Evolutionary conservation across 2,329 filamentous ascomycete genomes (phyloP), one percentile per base, ranked within the genome.

Genomic region (Thelonectria blattea): DNA sequence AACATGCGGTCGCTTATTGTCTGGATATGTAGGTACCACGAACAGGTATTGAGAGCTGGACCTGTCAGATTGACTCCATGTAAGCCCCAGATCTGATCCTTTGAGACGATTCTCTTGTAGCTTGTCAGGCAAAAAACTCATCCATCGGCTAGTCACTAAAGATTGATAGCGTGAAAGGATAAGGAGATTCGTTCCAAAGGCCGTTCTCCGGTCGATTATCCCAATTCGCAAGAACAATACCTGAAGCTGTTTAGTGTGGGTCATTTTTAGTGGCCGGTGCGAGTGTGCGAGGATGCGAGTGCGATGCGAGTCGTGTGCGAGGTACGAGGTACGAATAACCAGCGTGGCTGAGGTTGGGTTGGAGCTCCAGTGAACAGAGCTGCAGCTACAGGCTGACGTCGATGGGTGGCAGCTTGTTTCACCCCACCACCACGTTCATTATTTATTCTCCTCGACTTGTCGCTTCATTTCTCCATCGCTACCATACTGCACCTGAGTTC

Each of bases 361-460:
- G 27, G 46, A 48, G 46, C 46, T 48, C 22, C 37, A 41, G 18
- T n/a, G 20, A n/a, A n/a, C n/a, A n/a, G n/a, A n/a, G n/a, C n/a
- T n/a, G n/a, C n/a, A 43, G 37, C 37, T 30, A 3, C 22, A 48
- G 46, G 46, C 24, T 32, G 41, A 43, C 41, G 41, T 43, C n/a
- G 41, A 43, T 43, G 41, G 41, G n/a, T 7, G n/a, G 18, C 17
- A 15, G n/a, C 24, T 15, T 45, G 34, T 37, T 37, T 20, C 45
- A 51, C 56, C 56, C 56, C 56, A 53, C 45, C 45, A 45, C 32
- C 15, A 9, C 27, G 37, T 50, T 46, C 27, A 17, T 39, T 54
- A 55, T 37, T 43, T 43, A 34, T 24, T 22, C 30, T 34, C 54
- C 22, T 49, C 47, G 20, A 10, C 43, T 15, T 58, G 12, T 22